Percentiles rank a stretch among this genome's conserved stretches.
phyloP scores from a whole-genome alignment of 768 basidiomycete genomes.

The Mycena vulgaris region DNA sequence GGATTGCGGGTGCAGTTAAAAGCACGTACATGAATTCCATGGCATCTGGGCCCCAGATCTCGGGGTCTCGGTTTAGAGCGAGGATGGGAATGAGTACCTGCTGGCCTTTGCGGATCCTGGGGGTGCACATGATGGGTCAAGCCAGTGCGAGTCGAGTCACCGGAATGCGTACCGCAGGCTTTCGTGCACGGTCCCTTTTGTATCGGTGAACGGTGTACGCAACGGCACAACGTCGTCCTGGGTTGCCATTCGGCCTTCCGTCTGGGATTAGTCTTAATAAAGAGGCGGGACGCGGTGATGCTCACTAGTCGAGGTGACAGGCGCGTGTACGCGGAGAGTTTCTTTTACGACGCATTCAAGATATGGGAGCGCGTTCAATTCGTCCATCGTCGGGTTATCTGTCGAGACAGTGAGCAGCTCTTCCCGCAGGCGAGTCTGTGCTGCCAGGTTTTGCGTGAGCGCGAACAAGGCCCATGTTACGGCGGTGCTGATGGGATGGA shows the following conservation, averaged over 20 bases:
- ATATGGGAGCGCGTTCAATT: conserved; percentile 22
- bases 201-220: not conserved
- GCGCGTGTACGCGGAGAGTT: conserved; percentile 1
- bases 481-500: conserved; percentile 13
- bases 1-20: not conserved
- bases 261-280: not conserved
- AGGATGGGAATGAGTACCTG: conserved; percentile 24
- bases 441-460: conserved; percentile 2
- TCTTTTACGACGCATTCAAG: conserved; percentile 61
- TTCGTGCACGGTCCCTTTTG: conserved; percentile 2
- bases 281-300: not conserved
- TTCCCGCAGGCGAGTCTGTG: conserved; percentile 15
- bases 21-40: conserved; percentile 56
- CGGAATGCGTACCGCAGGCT: not conserved
- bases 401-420: conserved; percentile 8
- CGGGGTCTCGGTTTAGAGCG: conserved; percentile 54
- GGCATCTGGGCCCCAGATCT: conserved; percentile 63
- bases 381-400: conserved; percentile 25
- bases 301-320: not conserved
- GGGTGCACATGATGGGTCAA: not conserved
- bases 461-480: conserved; percentile 19
- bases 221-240: conserved; percentile 23
- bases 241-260: conserved; percentile 1
- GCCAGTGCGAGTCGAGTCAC: too few relatives aligned
- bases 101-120: conserved; percentile 21